Evolutionary conservation across 306 rosid genomes (phyloP), one percentile per base, ranked within the genome.

Genomic region (Medicago arabica): DNA sequence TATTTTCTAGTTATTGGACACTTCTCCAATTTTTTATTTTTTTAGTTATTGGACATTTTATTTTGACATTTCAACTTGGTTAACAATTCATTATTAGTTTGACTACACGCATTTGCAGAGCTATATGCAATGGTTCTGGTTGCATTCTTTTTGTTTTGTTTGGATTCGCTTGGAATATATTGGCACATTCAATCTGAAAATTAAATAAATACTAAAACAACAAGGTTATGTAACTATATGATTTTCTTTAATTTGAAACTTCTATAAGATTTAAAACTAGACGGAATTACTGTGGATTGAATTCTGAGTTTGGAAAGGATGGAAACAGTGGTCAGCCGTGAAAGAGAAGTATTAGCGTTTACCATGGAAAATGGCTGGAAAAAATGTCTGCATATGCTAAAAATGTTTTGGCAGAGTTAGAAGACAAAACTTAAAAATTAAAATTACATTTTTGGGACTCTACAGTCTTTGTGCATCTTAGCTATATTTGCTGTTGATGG

Each of bases 121-220:
- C 39, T 44, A 2, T 38, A 14, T 28, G 81, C 44, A 51, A 61
- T 53, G 64, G 47, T 59, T 25, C 16, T 55, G 59, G 60, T 66
- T 71, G 75, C 71, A 74, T n/a, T 78, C 46, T 9, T 77, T 38
- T 47, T 34, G 44, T 65, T 44, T 63, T 70, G 6, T 34, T 71
- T 54, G 51, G 25, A 8, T 38, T 67, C n/a, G 57, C 67, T 75
- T 8, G 25, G 44, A n/a, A 16, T 14, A 50, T 15, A 4, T 8
- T 5, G 57, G 15, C 59, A 62, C 69, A 23, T 50, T 59, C 73
- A 64, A 18, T 50, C 55, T 51, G 18, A 16, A 51, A 60, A 50
- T 3, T 28, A 28, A 28, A 28, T 28, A 28, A 28, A 28, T 28
- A 28, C 31, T 28, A 28, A 28, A 28, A 28, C 31, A 28, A 28